These are phyloP conservation scores for Asclepias syriaca DNA, from an alignment of 257 asterid genomes.

Conservation along the genomic window DNA sequence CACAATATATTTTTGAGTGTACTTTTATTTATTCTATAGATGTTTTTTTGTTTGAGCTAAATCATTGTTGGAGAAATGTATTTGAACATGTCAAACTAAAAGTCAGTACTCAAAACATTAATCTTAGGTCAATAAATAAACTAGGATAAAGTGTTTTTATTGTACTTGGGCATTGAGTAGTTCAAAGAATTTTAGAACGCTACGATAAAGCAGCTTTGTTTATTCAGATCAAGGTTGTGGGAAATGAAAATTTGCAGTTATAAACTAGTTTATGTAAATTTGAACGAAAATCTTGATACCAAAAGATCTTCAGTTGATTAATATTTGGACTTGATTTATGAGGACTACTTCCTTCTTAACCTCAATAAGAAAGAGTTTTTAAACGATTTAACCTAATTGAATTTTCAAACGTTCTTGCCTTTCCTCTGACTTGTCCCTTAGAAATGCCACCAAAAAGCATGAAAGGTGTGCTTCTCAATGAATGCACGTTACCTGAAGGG, in stretches of 20 bases:
- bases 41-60: background rate
- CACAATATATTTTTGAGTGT: background rate
- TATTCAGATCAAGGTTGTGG: background rate
- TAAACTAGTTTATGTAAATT: background rate
- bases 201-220: no score
- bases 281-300: background rate
- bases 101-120: background rate
- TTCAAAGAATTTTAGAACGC: no score
- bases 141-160: background rate
- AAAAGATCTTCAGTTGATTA: no score
- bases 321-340: no score
- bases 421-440: no score
- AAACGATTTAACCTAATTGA: no score
- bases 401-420: no score
- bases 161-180: background rate
- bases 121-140: background rate
- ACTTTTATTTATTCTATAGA: background rate
- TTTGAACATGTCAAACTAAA: background rate
- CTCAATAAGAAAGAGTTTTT: no score
- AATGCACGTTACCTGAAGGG: no score
- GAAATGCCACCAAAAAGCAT: no score
- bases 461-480: no score
- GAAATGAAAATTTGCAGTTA: background rate
- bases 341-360: no score
- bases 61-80: background rate